Percentiles rank a stretch among this genome's conserved stretches.
These are phyloP conservation scores for Aspergillus hiratsukae DNA, from an alignment of 2,329 filamentous ascomycete species.

Conservation along the genomic window DNA sequence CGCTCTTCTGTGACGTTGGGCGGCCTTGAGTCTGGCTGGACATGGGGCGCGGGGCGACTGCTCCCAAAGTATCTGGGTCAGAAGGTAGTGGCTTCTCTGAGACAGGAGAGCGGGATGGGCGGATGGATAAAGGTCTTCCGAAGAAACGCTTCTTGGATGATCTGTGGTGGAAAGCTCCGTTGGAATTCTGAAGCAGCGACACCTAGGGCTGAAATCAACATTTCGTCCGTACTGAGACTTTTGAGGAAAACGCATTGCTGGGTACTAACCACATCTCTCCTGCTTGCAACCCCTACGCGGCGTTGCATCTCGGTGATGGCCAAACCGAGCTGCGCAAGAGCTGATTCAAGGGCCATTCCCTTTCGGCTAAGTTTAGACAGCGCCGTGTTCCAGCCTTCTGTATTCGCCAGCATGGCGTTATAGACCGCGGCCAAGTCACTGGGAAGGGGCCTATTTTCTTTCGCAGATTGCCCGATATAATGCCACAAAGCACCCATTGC, in stretches of 20 bases:
- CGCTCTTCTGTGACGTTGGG: slow-evolving; percentile 12
- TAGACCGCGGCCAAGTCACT: slow-evolving; percentile 68
- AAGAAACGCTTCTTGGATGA: slow-evolving; percentile 25
- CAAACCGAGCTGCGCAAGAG: slow-evolving; percentile 67
- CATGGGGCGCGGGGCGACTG: slow-evolving; percentile 7
- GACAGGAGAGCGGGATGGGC: not conserved
- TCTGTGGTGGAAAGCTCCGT: slow-evolving; percentile 10
- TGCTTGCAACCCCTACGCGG: slow-evolving; percentile 76
- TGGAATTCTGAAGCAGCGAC: slow-evolving; percentile 15
- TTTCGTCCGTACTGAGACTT: not conserved
- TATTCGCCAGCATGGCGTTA: slow-evolving; percentile 86
- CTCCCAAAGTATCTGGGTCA: slow-evolving; percentile 17
- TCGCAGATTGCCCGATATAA: slow-evolving; percentile 66
- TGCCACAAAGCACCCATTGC: slow-evolving; percentile 71
- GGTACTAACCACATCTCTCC: slow-evolving; percentile 62
- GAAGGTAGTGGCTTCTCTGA: slow-evolving; percentile 29
- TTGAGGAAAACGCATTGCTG: not conserved
- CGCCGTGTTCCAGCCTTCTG: slow-evolving; percentile 82
- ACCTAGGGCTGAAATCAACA: slow-evolving; percentile 15
- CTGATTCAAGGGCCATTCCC: slow-evolving; percentile 63
- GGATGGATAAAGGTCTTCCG: slow-evolving; percentile 11
- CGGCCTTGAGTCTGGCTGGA: slow-evolving; percentile 9
- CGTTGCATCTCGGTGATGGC: slow-evolving; percentile 83
- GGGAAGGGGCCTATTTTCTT: slow-evolving; percentile 55
- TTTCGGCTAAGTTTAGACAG: slow-evolving; percentile 72